Evolutionary conservation across 257 asterid species (phyloP).

Genomic region (Rauvolfia tetraphylla): DNA sequence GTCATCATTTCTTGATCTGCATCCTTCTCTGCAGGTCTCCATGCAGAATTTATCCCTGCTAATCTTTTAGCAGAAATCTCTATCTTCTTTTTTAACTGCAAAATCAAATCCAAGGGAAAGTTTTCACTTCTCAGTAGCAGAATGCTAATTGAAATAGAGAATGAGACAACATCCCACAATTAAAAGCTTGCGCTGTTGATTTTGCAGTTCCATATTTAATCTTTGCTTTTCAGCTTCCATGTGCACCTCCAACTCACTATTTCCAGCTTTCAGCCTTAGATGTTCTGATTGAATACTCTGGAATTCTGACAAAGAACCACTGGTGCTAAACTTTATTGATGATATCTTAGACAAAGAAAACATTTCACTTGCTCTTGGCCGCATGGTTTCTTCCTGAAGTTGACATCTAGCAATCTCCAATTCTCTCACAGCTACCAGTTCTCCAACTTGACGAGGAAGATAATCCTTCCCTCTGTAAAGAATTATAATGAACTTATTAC

Average conservation of each 20-base stretch:
- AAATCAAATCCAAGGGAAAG: conserved; percentile 20
- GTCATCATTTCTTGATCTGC: conserved; percentile 66
- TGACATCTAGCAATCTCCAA: conserved; percentile 56
- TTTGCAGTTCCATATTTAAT: conserved; percentile 66
- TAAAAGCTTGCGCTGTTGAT: conserved; percentile 47
- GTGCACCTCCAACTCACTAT: conserved; percentile 43
- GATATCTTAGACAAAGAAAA: conserved; percentile 35
- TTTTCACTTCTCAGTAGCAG: conserved; percentile 18
- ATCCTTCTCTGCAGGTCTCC: conserved; percentile 49
- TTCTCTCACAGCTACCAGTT: conserved; percentile 60
- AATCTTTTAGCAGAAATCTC: conserved; percentile 50
- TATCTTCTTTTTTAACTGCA: conserved; percentile 76
- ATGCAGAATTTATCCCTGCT: conserved; percentile 44
- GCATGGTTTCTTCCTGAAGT: conserved; percentile 73
- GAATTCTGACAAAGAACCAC: conserved; percentile 79
- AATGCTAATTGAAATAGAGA: conserved; percentile 14
- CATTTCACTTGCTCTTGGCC: conserved; percentile 63
- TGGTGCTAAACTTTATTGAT: conserved; percentile 28
- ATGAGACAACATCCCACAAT: conserved; percentile 44
- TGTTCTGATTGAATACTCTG: conserved; percentile 47
- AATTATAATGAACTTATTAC: conserved; percentile 79
- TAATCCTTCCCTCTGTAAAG: conserved; percentile 94
- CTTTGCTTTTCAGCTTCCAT: conserved; percentile 56
- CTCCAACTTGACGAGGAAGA: conserved; percentile 69
- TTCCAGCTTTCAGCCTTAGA: conserved; percentile 25